Conservation (phyloP, 208 protist genomes). For the Angomonas ambiguus region DNA sequence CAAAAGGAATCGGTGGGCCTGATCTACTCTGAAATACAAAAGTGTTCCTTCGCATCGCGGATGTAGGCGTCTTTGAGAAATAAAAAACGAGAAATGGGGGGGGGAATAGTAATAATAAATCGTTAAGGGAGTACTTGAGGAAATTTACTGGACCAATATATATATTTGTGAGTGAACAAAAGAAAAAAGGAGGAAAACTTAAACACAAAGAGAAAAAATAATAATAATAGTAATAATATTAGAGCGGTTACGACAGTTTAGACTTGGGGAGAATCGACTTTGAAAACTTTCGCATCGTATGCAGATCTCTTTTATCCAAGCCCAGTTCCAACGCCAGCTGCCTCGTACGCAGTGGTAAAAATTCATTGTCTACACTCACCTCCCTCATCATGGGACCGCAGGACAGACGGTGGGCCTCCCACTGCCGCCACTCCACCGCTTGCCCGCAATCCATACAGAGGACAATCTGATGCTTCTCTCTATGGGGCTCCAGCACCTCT, state of each 20-base stretch:
- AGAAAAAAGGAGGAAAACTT: no score
- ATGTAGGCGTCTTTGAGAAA: no score
- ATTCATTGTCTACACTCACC: conserved; percentile 83
- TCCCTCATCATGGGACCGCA: conserved; percentile 87
- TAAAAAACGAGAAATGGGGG: no score
- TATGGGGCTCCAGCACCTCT: conserved; percentile 74
- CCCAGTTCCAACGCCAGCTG: conserved; percentile 83
- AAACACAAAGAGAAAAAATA: not conserved
- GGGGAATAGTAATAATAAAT: no score
- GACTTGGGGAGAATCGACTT: conserved; percentile 59
- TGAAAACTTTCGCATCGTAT: conserved; percentile 68
- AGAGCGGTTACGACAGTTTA: not conserved
- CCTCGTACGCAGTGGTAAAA: conserved; percentile 79
- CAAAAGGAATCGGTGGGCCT: conserved; percentile 34
- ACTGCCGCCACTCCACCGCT: conserved; percentile 84
- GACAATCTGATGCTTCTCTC: conserved; percentile 89
- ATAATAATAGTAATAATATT: no score
- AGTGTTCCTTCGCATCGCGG: no score
- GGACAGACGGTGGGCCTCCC: conserved; percentile 84
- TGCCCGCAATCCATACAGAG: conserved; percentile 86
- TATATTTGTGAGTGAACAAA: no score
- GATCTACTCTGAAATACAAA: no score
- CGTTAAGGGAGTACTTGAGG: no score
- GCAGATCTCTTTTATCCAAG: conserved; percentile 84
- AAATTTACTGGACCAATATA: no score